These are phyloP conservation scores for Meripilus lineatus DNA, from an alignment of 1,284 basidiomycete species.

Conservation along the genomic window DNA sequence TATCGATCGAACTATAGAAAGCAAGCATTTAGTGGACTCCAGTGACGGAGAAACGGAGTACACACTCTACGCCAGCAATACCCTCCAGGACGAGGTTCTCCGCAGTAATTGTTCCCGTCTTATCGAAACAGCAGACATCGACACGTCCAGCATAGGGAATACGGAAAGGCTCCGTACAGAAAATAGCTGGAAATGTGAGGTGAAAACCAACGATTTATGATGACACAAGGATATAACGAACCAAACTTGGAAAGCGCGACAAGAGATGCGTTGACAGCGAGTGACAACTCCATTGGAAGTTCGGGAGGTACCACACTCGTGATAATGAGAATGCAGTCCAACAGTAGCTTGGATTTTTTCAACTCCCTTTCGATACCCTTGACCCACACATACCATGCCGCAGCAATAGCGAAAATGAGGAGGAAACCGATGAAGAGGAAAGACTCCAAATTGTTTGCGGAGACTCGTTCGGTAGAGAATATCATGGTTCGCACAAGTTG, in stretches of 20 bases:
- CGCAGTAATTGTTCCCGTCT: constrained; percentile 95
- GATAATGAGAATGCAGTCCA: constrained; percentile 93
- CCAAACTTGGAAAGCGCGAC: constrained; percentile 92
- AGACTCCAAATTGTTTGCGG: constrained; percentile 89
- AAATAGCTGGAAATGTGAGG: constrained; percentile 81
- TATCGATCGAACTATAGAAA: constrained; percentile 48
- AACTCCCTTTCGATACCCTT: constrained; percentile 88
- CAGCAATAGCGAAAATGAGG: constrained; percentile 92
- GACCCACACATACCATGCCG: constrained; percentile 94
- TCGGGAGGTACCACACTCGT: constrained; percentile 96
- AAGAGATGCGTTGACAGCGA: constrained; percentile 91
- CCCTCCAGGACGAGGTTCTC: constrained; percentile 95
- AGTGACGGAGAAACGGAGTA: neutral
- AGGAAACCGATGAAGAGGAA: constrained; percentile 97
- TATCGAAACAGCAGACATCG: constrained; percentile 97
- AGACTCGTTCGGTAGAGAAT: constrained; percentile 91
- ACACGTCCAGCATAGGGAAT: constrained; percentile 92
- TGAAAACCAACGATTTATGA: neutral
- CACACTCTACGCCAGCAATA: constrained; percentile 55
- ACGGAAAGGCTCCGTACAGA: constrained; percentile 96
- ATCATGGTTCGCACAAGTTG: constrained; percentile 97
- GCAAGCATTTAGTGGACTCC: constrained; percentile 6
- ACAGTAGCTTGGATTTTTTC: constrained; percentile 88
- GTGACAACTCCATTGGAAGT: constrained; percentile 91
- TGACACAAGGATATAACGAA: constrained; percentile 31